These are phyloP conservation scores for Coprinopsis sp. DNA, from an alignment of 768 basidiomycete genomes.

Conservation along the genomic window DNA sequence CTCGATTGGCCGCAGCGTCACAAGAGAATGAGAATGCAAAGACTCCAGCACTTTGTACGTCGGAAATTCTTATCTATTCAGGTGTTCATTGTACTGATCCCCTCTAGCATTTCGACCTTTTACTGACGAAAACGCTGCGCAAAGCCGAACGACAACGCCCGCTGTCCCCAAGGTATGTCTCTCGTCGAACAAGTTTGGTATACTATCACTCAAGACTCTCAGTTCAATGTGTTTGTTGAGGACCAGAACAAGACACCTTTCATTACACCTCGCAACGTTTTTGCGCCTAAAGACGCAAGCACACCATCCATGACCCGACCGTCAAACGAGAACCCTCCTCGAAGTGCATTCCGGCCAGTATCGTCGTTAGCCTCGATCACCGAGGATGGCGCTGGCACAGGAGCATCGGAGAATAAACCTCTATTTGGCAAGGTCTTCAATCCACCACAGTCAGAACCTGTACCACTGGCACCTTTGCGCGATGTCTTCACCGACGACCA, in stretches of 20 bases:
- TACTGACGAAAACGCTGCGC: slow-evolving; percentile 27
- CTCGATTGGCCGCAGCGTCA: slow-evolving; percentile 25
- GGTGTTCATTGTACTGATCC: not conserved
- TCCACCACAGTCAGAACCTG: slow-evolving; percentile 42
- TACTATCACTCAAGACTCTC: slow-evolving; percentile 2
- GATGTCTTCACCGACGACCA: slow-evolving; percentile 43
- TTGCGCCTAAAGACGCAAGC: slow-evolving; percentile 47
- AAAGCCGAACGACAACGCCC: slow-evolving; percentile 36
- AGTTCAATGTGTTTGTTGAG: slow-evolving; percentile 71
- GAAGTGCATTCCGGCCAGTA: slow-evolving; percentile 21
- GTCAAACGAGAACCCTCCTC: slow-evolving; percentile 26
- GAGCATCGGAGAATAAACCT: slow-evolving; percentile 33
- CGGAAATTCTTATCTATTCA: not conserved
- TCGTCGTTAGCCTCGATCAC: too few relatives aligned
- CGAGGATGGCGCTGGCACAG: too few relatives aligned
- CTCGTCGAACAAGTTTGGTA: not conserved
- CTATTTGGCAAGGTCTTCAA: slow-evolving; percentile 66
- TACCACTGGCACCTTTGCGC: slow-evolving; percentile 35
- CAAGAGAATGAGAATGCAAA: slow-evolving; percentile 39
- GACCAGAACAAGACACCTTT: slow-evolving; percentile 43
- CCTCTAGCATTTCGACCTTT: slow-evolving; percentile 4
- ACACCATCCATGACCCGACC: slow-evolving; percentile 26
- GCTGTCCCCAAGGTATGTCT: slow-evolving; percentile 37
- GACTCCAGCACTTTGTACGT: slow-evolving; percentile 33
- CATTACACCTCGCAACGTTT: slow-evolving; percentile 35